These are phyloP conservation scores for Kentomonas sorsogonicus DNA, from an alignment of 208 protist species.

Conservation along the genomic window DNA sequence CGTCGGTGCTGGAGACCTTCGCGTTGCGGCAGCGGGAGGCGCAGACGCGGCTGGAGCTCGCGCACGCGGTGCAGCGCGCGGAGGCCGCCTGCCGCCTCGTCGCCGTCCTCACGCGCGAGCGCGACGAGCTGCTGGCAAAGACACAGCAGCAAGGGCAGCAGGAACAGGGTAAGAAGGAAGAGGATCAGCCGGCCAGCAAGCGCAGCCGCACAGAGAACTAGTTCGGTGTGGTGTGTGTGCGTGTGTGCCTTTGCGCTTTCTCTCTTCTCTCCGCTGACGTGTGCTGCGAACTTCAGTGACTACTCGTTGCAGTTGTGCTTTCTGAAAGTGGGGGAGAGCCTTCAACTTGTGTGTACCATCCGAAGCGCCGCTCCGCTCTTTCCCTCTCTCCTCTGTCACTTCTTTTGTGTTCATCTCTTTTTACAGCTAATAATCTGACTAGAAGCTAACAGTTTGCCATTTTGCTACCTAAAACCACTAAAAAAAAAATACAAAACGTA, in stretches of 20 bases:
- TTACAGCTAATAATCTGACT: too few species aligned
- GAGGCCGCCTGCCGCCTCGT: slow-evolving; percentile 98
- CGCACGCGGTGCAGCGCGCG: slow-evolving; percentile 97
- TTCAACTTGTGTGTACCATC: too few species aligned
- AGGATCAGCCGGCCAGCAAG: neutral
- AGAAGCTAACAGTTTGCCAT: too few species aligned
- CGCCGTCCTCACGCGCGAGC: slow-evolving; percentile 88
- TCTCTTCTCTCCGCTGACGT: neutral
- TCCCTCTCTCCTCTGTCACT: too few species aligned
- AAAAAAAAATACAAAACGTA: neutral
- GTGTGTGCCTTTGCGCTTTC: neutral
- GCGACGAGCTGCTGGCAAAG: slow-evolving; percentile 23
- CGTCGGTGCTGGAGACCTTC: slow-evolving; percentile 97
- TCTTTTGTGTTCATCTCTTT: neutral
- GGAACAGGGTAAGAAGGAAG: neutral
- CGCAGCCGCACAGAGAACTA: neutral
- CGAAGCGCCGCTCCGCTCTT: too few species aligned
- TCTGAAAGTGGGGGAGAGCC: too few species aligned
- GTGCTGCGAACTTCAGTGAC: too few species aligned
- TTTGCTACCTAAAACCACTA: too few species aligned
- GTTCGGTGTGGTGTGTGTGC: too few species aligned
- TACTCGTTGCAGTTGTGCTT: too few species aligned
- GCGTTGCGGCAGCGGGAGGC: slow-evolving; percentile 92
- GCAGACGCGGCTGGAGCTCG: slow-evolving; percentile 92
- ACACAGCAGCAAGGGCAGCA: neutral